Evolutionary conservation across 441 rosid species (phyloP).

Genomic region (Jatropha podagrica): DNA sequence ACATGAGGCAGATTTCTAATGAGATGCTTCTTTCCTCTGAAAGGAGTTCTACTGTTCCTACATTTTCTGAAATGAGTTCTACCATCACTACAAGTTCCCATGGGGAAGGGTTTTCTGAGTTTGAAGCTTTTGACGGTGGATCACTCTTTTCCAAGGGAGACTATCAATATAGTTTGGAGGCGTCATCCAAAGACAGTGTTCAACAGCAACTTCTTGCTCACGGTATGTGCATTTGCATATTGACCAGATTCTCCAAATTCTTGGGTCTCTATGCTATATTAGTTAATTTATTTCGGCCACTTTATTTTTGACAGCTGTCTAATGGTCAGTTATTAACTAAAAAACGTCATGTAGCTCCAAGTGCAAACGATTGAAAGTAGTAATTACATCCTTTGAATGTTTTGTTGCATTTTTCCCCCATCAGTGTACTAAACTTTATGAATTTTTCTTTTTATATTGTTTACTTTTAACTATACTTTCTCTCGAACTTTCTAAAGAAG

Average conservation of each 20-base stretch:
- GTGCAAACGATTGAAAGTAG: background rate
- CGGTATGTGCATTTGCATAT: constrained; percentile 21
- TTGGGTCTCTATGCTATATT: background rate
- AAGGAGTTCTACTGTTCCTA: constrained; percentile 22
- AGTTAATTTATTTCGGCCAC: background rate
- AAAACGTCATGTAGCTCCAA: background rate
- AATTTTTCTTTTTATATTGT: background rate
- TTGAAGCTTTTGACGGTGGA: constrained; percentile 28
- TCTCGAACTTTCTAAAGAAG: too few species aligned
- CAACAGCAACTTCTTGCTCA: constrained; percentile 19
- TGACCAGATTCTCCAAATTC: constrained; percentile 1
- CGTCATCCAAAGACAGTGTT: constrained; percentile 18
- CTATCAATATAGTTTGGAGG: constrained; percentile 15
- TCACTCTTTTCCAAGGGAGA: constrained; percentile 20
- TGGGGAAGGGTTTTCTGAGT: constrained; percentile 21
- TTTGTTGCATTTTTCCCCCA: background rate
- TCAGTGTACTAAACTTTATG: background rate
- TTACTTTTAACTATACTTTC: background rate
- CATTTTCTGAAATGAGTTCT: constrained; percentile 28
- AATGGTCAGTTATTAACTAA: background rate
- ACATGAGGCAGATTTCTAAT: constrained; percentile 16
- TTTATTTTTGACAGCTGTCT: background rate
- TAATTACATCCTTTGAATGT: background rate
- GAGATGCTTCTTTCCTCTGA: constrained; percentile 28
- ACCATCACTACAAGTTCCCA: constrained; percentile 26